These are phyloP conservation scores for Saposhnikovia divaricata DNA, from an alignment of 129 eudicot species.

Conservation along the genomic window DNA sequence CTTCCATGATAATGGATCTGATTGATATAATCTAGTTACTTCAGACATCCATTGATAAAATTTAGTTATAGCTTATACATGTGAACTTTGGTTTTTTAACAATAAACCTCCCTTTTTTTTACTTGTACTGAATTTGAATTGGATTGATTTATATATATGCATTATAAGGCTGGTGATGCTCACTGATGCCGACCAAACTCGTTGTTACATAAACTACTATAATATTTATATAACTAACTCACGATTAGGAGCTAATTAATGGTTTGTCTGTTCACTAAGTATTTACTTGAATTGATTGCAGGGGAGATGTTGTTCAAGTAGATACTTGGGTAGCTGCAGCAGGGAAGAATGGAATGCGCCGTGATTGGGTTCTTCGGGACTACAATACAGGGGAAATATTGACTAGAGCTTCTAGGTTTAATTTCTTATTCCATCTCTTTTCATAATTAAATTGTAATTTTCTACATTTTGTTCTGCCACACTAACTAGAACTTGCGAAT, in stretches of 20 bases:
- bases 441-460: background rate
- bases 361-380: conserved; percentile 92
- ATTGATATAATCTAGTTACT: background rate
- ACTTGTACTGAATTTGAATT: background rate
- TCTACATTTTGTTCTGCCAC: background rate
- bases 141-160: background rate
- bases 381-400: conserved; percentile 62
- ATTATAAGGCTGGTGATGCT: background rate
- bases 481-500: background rate
- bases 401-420: conserved; percentile 85
- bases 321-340: conserved; percentile 92
- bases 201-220: background rate
- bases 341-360: conserved; percentile 89
- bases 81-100: background rate
- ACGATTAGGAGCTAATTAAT: background rate
- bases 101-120: background rate
- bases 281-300: conserved; percentile 17
- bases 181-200: background rate
- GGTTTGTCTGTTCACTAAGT: background rate
- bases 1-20: background rate
- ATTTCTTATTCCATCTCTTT: background rate
- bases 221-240: background rate
- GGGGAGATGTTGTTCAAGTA: conserved; percentile 99
- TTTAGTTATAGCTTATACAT: no score
- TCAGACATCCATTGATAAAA: no score